These are phyloP conservation scores for Ogataea nakhonphanomensis DNA, from an alignment of 805 yeast species.

Conservation along the genomic window DNA sequence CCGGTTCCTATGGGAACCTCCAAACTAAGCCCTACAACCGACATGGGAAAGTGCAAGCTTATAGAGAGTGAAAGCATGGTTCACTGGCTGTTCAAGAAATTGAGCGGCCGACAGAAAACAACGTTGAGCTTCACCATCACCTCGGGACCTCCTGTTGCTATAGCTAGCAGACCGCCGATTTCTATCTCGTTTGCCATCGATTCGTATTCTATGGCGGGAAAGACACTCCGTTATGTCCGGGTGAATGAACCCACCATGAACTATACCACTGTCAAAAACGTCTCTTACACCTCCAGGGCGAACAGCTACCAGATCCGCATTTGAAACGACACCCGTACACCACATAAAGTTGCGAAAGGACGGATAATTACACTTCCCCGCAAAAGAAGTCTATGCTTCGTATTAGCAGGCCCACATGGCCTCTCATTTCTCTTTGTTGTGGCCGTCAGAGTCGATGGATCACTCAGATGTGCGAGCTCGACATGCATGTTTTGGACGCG, in stretches of 20 bases:
- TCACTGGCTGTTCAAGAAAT: conserved; percentile 67
- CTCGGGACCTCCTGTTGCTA: conserved; percentile 42
- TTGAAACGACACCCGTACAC: conserved; percentile 27
- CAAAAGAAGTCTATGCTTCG: not conserved
- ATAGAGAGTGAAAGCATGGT: conserved; percentile 62
- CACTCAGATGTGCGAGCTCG: too few relatives aligned
- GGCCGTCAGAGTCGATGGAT: too few relatives aligned
- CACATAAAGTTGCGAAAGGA: not conserved
- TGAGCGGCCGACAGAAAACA: conserved; percentile 63
- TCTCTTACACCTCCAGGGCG: conserved; percentile 68
- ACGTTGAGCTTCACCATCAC: too few relatives aligned
- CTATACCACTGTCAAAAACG: conserved; percentile 83
- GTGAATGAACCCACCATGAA: conserved; percentile 51
- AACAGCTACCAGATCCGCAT: conserved; percentile 82
- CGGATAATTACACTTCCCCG: not conserved
- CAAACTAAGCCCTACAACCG: conserved; percentile 38
- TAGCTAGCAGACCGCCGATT: conserved; percentile 73
- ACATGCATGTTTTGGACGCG: too few relatives aligned
- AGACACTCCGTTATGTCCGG: conserved; percentile 67
- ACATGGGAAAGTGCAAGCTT: conserved; percentile 67
- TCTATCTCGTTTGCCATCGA: conserved; percentile 62
- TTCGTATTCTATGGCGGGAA: conserved; percentile 76
- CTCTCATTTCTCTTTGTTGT: too few relatives aligned
- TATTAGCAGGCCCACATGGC: not conserved
- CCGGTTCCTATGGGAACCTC: conserved; percentile 68